These are phyloP conservation scores for Penicillium cataractarum DNA, from an alignment of 495 filamentous ascomycete species.

Conservation along the genomic window DNA sequence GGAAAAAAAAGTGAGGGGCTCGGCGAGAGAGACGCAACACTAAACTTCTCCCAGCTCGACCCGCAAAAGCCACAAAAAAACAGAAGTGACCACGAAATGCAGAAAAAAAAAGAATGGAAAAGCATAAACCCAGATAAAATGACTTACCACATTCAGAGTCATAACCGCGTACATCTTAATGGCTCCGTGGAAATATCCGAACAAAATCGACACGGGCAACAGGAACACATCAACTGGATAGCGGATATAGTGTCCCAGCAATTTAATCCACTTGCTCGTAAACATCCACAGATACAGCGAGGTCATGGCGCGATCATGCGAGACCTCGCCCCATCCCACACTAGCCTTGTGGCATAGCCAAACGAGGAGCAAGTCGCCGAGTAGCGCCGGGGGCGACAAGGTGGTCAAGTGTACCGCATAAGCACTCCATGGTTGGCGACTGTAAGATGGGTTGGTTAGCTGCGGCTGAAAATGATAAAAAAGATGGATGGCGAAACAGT, in stretches of 20 bases:
- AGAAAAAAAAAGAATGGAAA: conserved; percentile 12
- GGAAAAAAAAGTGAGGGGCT: conserved; percentile 12
- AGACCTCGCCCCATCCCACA: conserved; percentile 43
- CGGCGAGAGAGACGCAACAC: conserved; percentile 3
- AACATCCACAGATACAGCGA: conserved; percentile 63
- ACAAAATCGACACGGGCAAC: conserved; percentile 73
- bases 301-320: conserved; percentile 49
- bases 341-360: conserved; percentile 54
- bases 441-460: conserved; percentile 41
- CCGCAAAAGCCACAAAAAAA: neutral
- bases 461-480: conserved; percentile 13
- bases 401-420: conserved; percentile 78
- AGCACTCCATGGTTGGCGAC: conserved; percentile 72
- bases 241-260: conserved; percentile 71
- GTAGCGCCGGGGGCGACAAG: conserved; percentile 68
- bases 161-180: conserved; percentile 77
- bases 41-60: neutral
- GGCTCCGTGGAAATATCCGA: conserved; percentile 76
- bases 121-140: too few species aligned
- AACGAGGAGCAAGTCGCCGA: conserved; percentile 65
- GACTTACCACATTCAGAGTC: conserved; percentile 72
- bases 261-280: conserved; percentile 76
- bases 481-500: neutral
- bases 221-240: conserved; percentile 70
- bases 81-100: conserved; percentile 4